phyloP scores from a whole-genome alignment of 2,329 filamentous ascomycete genomes.

The Neonectria ditissima region DNA sequence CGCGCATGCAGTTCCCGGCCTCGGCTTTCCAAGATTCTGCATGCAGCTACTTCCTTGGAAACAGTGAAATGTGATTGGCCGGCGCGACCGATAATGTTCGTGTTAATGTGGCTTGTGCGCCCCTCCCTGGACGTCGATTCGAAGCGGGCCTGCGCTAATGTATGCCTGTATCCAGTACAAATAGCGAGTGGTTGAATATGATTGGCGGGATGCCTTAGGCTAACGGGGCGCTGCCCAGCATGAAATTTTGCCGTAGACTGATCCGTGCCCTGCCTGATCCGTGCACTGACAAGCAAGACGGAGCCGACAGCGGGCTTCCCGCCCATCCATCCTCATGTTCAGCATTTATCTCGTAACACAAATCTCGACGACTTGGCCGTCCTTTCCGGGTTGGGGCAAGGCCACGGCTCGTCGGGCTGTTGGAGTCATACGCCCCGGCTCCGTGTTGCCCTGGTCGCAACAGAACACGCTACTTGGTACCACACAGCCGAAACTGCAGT shows the following conservation, averaged over 20 bases:
- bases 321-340: constrained; percentile 10
- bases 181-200: constrained; percentile 22
- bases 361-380: constrained; percentile 24
- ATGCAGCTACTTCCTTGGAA: constrained; percentile 33
- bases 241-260: constrained; percentile 35
- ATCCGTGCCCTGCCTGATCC: not conserved
- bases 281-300: constrained; percentile 21
- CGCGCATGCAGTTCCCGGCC: not conserved
- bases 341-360: constrained; percentile 36
- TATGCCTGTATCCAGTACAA: constrained; percentile 40
- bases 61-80: constrained; percentile 38
- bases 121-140: constrained; percentile 31
- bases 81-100: constrained; percentile 27
- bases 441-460: constrained; percentile 9
- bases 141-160: constrained; percentile 33
- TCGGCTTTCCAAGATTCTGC: constrained; percentile 33
- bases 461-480: not conserved
- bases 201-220: constrained; percentile 28
- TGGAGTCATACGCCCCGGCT: constrained; percentile 6
- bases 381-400: constrained; percentile 15
- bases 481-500: constrained; percentile 1
- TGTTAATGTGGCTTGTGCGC: constrained; percentile 34
- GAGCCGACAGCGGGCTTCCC: constrained; percentile 41
- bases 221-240: constrained; percentile 35
- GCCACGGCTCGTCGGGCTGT: constrained; percentile 7